Evolutionary conservation across 2,329 filamentous ascomycete species (phyloP).

Genomic region (Colletotrichum destructivum): DNA sequence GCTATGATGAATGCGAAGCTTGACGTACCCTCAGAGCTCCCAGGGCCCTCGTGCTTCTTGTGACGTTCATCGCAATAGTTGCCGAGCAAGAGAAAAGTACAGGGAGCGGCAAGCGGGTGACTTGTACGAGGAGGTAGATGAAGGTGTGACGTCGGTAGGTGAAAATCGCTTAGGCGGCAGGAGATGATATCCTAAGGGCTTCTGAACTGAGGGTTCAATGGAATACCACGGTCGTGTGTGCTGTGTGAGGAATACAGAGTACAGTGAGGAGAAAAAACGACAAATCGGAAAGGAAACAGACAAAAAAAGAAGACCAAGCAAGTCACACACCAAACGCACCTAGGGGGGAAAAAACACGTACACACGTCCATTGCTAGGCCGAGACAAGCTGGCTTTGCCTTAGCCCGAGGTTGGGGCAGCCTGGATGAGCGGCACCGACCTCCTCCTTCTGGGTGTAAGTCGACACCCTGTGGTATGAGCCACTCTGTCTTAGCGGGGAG

Average conservation of each 20-base stretch:
- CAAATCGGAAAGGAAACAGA: background rate
- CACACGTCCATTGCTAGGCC: constrained; percentile 12
- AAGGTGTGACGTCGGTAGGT: background rate
- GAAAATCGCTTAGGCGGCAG: background rate
- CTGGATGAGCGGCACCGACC: constrained; percentile 5
- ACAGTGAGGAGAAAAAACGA: constrained; percentile 1
- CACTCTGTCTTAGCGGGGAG: background rate
- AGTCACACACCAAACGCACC: too few species aligned
- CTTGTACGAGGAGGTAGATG: background rate
- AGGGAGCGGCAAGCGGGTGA: constrained; percentile 10
- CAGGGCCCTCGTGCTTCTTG: constrained; percentile 74
- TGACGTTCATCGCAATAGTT: constrained; percentile 75
- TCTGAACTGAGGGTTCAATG: too few species aligned
- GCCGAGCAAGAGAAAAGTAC: constrained; percentile 1
- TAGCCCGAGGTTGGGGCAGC: constrained; percentile 36
- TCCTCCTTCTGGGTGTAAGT: background rate
- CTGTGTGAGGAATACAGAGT: constrained; percentile 15
- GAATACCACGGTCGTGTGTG: background rate
- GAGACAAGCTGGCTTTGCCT: constrained; percentile 25
- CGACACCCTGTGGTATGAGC: too few species aligned
- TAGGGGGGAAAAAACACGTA: background rate
- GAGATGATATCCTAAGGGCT: background rate
- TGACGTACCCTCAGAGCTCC: constrained; percentile 73
- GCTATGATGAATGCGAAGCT: too few species aligned
- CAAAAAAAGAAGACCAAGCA: constrained; percentile 18